Conservation (phyloP, 2,329 filamentous ascomycete genomes). For the Penicillium sclerotiorum region DNA sequence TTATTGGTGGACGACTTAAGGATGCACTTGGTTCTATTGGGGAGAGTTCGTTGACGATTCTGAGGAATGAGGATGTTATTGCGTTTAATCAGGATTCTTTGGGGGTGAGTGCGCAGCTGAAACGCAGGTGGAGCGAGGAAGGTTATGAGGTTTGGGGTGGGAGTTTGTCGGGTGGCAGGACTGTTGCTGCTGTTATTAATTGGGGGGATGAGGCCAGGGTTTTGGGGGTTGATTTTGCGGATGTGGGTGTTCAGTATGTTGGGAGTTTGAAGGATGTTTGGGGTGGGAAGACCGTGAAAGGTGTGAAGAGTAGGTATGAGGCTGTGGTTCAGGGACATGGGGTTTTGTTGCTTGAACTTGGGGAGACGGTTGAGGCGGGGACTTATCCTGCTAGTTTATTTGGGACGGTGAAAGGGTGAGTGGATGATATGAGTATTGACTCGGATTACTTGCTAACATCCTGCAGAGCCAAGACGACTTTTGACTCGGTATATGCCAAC, state of each 20-base stretch:
- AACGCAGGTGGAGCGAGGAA: slow-evolving; percentile 52
- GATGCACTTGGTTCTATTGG: slow-evolving; percentile 38
- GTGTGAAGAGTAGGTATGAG: slow-evolving; percentile 31
- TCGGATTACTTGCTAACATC: neutral
- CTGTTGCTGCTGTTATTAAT: slow-evolving; percentile 53
- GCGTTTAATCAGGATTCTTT: slow-evolving; percentile 61
- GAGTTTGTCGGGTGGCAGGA: slow-evolving; percentile 47
- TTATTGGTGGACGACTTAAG: slow-evolving; percentile 51
- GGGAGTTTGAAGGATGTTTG: slow-evolving; percentile 34
- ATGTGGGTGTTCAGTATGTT: slow-evolving; percentile 46
- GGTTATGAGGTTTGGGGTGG: slow-evolving; percentile 58
- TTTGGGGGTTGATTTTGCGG: slow-evolving; percentile 47
- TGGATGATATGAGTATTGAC: neutral
- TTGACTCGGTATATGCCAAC: slow-evolving; percentile 31
- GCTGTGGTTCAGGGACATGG: slow-evolving; percentile 31
- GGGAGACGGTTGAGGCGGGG: slow-evolving; percentile 25
- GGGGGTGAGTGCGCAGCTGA: slow-evolving; percentile 54
- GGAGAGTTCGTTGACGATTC: slow-evolving; percentile 44
- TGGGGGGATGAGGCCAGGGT: slow-evolving; percentile 51
- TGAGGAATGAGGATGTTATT: slow-evolving; percentile 58
- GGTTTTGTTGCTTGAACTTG: slow-evolving; percentile 34
- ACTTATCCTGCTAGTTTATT: neutral
- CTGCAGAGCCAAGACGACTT: slow-evolving; percentile 12
- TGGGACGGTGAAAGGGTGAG: neutral
- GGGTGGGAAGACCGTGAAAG: slow-evolving; percentile 15